Evolutionary conservation across 257 asterid species (phyloP).

Genomic region (Buddleja alternifolia): DNA sequence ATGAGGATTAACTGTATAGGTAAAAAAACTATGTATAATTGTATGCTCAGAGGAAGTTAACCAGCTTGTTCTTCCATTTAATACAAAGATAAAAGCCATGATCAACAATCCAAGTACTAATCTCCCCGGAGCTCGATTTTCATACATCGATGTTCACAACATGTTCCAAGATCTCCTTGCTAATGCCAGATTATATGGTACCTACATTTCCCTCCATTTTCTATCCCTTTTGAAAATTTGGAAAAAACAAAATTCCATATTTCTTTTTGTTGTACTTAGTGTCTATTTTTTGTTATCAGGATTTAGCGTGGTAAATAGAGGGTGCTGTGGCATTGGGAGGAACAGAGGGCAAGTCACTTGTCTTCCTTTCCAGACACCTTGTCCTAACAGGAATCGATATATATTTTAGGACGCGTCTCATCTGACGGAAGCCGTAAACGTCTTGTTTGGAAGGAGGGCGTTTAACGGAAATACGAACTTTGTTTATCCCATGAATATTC

Average conservation of each 20-base stretch:
- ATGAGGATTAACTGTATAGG: too few relatives aligned
- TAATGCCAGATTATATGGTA: constrained; percentile 72
- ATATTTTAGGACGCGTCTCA: constrained; percentile 94
- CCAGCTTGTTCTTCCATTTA: constrained; percentile 62
- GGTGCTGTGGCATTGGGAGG: constrained; percentile 88
- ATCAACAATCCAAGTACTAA: constrained; percentile 53
- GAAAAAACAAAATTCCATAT: too few relatives aligned
- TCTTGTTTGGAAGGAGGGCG: constrained; percentile 66
- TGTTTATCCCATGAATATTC: constrained; percentile 68
- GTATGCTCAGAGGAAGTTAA: constrained; percentile 76
- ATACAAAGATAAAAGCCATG: constrained; percentile 64
- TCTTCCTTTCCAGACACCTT: constrained; percentile 76
- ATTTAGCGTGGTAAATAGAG: constrained; percentile 61
- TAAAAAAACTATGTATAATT: too few relatives aligned
- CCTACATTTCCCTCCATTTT: neutral
- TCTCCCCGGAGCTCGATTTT: constrained; percentile 63
- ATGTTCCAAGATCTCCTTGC: constrained; percentile 79
- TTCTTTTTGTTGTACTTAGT: too few relatives aligned
- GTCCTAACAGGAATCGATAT: constrained; percentile 55
- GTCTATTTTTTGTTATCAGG: constrained; percentile 39
- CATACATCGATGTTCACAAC: constrained; percentile 59
- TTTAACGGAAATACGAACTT: constrained; percentile 55
- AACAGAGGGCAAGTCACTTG: constrained; percentile 86
- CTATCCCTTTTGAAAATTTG: neutral
- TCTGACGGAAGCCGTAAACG: constrained; percentile 83